phyloP scores from a whole-genome alignment of 2,329 filamentous ascomycete genomes.

The Exophiala viscosa region DNA sequence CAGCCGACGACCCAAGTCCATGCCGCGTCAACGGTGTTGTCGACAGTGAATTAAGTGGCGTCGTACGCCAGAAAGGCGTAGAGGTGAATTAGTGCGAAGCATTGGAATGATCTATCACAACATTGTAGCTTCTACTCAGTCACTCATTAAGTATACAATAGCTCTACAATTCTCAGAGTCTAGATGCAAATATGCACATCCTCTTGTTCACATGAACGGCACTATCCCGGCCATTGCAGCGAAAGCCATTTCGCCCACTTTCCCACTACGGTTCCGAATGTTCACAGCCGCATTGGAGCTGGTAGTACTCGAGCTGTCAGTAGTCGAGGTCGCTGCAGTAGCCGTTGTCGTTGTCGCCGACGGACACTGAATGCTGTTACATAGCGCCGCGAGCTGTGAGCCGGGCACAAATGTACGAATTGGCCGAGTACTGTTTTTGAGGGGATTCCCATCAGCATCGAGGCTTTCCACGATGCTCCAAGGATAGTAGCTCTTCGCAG shows the following conservation, averaged over 20 bases:
- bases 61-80: too few species aligned
- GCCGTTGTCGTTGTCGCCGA: conserved; percentile 1
- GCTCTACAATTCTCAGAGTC: too few species aligned
- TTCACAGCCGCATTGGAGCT: conserved; percentile 8
- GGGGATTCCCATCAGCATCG: conserved; percentile 12
- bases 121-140: too few species aligned
- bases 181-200: too few species aligned
- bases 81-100: too few species aligned
- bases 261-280: conserved; percentile 1
- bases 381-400: conserved; percentile 12
- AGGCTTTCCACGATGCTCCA: conserved; percentile 22
- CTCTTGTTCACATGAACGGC: too few species aligned
- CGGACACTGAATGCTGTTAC: conserved; percentile 13
- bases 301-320: conserved; percentile 1
- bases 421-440: conserved; percentile 16
- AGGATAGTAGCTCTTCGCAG: conserved; percentile 9
- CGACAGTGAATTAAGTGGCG: too few species aligned
- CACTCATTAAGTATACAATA: too few species aligned
- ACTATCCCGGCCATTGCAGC: conserved; percentile 14
- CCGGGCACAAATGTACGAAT: conserved; percentile 21
- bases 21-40: too few species aligned
- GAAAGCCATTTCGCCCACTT: conserved; percentile 7
- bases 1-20: too few species aligned
- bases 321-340: neutral
- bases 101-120: too few species aligned